Evolutionary conservation across 495 filamentous ascomycete genomes (phyloP).

Genomic region (Penicillium paradoxum): DNA sequence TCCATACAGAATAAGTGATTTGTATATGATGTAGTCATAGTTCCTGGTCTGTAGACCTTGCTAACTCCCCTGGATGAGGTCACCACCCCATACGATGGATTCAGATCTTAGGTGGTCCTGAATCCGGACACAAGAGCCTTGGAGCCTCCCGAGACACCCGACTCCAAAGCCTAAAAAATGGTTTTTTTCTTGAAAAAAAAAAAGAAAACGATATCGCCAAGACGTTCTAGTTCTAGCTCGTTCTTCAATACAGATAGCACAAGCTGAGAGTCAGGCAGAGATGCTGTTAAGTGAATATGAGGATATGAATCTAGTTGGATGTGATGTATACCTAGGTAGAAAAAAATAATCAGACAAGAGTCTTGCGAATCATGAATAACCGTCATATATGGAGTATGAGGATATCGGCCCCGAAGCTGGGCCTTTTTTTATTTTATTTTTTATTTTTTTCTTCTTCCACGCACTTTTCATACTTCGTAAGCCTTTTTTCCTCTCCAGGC

Average conservation of each 20-base stretch:
- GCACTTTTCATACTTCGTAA: not conserved
- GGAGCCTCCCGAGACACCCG: slow-evolving; percentile 19
- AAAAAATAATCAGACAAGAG: no score
- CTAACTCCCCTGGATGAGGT: slow-evolving; percentile 8
- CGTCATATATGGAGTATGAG: not conserved
- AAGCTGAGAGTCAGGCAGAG: not conserved
- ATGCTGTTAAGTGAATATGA: not conserved
- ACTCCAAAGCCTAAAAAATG: not conserved
- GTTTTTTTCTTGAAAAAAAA: not conserved
- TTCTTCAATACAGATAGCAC: not conserved
- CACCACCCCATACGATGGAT: not conserved
- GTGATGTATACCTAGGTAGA: no score
- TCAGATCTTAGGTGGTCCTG: not conserved
- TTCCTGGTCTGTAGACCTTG: not conserved
- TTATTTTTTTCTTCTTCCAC: slow-evolving; percentile 13
- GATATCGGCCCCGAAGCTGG: not conserved
- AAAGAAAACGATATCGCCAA: slow-evolving; percentile 2
- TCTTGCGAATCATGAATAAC: not conserved
- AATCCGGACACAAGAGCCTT: not conserved
- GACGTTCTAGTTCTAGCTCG: not conserved
- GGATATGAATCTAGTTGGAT: no score
- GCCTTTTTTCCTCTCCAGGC: slow-evolving; percentile 9
- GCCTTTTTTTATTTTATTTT: no score
- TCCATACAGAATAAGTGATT: no score
- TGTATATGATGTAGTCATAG: not conserved